Percentiles rank a stretch among this genome's conserved stretches.
Conservation (phyloP, 305 asterid genomes). For the Ilex paraguariensis region DNA sequence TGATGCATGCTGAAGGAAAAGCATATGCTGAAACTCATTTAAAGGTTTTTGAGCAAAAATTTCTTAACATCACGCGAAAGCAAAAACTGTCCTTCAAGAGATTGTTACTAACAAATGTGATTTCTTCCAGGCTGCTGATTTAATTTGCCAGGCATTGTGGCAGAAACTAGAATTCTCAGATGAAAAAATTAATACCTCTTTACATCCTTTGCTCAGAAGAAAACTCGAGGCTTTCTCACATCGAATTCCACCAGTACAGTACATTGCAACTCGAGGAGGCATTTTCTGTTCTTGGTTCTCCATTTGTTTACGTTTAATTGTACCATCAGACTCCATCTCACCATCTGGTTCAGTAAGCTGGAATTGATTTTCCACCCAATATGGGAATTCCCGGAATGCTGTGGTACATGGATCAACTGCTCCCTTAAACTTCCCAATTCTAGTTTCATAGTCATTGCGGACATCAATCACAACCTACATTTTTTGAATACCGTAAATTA, state of each 20-base stretch:
- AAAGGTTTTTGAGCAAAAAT: no score
- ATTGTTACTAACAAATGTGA: no score
- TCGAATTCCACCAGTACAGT: slow-evolving; percentile 97
- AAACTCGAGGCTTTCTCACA: slow-evolving; percentile 96
- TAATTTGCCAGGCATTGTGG: no score
- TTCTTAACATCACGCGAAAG: no score
- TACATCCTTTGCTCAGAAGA: slow-evolving; percentile 71
- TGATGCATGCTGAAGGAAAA: no score
- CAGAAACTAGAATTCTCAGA: neutral
- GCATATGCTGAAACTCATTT: no score
- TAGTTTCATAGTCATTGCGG: slow-evolving; percentile 90
- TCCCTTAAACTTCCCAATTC: slow-evolving; percentile 85
- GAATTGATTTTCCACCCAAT: slow-evolving; percentile 72
- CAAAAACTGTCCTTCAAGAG: no score
- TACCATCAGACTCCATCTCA: slow-evolving; percentile 20
- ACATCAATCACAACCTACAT: slow-evolving; percentile 85
- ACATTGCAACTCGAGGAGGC: slow-evolving; percentile 84
- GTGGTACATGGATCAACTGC: slow-evolving; percentile 90
- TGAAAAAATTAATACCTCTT: slow-evolving; percentile 35
- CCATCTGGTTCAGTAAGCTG: slow-evolving; percentile 30
- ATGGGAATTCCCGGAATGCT: slow-evolving; percentile 84
- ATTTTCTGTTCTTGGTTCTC: slow-evolving; percentile 40
- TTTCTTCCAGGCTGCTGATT: no score
- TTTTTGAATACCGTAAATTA: neutral
- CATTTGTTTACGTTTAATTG: slow-evolving; percentile 24